These are phyloP conservation scores for Exidia glandulosa DNA, from an alignment of 768 basidiomycete genomes.

Conservation along the genomic window DNA sequence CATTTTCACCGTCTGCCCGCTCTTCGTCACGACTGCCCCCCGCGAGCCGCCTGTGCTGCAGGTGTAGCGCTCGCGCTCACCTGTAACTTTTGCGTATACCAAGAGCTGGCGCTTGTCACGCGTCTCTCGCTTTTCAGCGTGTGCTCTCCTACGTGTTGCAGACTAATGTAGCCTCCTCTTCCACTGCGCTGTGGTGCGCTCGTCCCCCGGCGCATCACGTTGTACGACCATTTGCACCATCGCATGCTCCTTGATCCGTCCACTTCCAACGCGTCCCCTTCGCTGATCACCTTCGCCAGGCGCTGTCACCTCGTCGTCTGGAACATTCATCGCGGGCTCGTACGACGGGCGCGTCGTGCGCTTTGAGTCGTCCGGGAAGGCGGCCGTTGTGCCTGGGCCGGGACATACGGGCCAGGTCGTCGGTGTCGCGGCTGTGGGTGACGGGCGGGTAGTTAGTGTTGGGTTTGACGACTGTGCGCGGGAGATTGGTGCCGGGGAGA, in stretches of 20 bases:
- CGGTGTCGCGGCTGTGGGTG: slow-evolving; percentile 37
- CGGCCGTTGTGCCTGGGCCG: slow-evolving; percentile 41
- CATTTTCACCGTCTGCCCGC: background rate
- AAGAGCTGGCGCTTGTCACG: too few species aligned
- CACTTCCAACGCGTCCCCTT: background rate
- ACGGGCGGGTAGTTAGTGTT: slow-evolving; percentile 50
- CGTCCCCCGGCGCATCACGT: background rate
- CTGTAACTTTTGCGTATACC: too few species aligned
- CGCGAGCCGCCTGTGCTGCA: too few species aligned
- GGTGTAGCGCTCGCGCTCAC: too few species aligned
- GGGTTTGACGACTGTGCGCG: slow-evolving; percentile 75
- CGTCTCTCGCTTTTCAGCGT: too few species aligned
- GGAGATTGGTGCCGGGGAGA: slow-evolving; percentile 42
- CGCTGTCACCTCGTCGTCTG: background rate
- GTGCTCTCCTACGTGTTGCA: too few species aligned
- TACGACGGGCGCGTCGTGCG: slow-evolving; percentile 67
- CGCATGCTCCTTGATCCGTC: background rate
- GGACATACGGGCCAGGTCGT: slow-evolving; percentile 65
- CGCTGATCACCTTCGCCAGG: background rate
- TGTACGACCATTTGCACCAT: background rate
- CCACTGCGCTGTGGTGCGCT: too few species aligned
- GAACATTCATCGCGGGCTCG: slow-evolving; percentile 73
- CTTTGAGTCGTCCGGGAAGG: slow-evolving; percentile 40
- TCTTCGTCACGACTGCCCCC: too few species aligned
- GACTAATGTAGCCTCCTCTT: too few species aligned